Percentiles rank a stretch among this genome's conserved stretches.
Evolutionary conservation across 1,139 yeast species (phyloP).

Genomic region (Zygoascus sp.): DNA sequence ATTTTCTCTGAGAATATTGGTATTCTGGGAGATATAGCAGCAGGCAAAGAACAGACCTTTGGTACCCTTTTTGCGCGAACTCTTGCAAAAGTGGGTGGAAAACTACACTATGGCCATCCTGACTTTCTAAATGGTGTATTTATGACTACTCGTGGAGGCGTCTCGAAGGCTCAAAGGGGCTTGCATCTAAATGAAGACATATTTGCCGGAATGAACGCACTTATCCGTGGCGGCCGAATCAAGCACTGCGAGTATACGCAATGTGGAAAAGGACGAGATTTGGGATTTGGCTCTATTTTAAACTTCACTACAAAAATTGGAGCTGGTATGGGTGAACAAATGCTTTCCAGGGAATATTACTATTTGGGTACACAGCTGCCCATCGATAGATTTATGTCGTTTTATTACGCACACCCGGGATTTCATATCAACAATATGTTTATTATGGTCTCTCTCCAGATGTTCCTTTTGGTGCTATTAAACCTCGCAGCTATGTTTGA

Average conservation of each 20-base stretch:
- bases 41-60: constrained; percentile 90
- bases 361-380: constrained; percentile 77
- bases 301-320: constrained; percentile 88
- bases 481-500: constrained; percentile 62
- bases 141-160: constrained; percentile 88
- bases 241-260: constrained; percentile 86
- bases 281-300: constrained; percentile 79
- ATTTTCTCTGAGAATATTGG: constrained; percentile 85
- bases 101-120: constrained; percentile 89
- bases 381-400: constrained; percentile 72
- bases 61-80: constrained; percentile 88
- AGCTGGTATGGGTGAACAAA: constrained; percentile 94
- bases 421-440: constrained; percentile 80
- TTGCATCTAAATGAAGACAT: constrained; percentile 85
- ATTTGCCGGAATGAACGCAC: constrained; percentile 85
- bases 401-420: constrained; percentile 90
- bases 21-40: constrained; percentile 84
- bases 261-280: constrained; percentile 88
- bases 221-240: constrained; percentile 77
- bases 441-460: constrained; percentile 67
- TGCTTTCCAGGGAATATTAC: constrained; percentile 77
- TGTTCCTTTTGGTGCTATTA: constrained; percentile 62
- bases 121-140: constrained; percentile 79
- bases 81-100: constrained; percentile 79
- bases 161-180: constrained; percentile 84